Evolutionary conservation across 225 moss, liverwort and hornwort genomes (phyloP).

Genomic region (Sphagnum contortum): DNA sequence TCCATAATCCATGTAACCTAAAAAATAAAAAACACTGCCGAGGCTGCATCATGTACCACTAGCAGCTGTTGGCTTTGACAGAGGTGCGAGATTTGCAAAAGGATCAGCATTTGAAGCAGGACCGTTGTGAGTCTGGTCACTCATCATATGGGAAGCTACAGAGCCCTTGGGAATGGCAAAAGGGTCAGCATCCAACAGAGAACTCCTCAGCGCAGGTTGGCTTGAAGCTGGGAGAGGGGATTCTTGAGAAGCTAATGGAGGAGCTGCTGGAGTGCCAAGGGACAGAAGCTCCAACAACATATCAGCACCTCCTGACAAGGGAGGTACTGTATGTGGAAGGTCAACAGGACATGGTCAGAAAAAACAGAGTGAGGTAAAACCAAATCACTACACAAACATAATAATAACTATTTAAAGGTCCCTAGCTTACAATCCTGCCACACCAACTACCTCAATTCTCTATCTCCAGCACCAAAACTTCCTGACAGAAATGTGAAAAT

Average conservation of each 20-base stretch:
- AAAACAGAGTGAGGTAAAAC: background rate
- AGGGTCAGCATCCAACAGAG: constrained; percentile 29
- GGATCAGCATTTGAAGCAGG: constrained; percentile 33
- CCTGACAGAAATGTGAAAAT: no score
- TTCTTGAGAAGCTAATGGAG: constrained; percentile 10
- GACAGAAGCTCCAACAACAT: constrained; percentile 47
- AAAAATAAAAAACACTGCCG: constrained; percentile 1
- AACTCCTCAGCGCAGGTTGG: constrained; percentile 15
- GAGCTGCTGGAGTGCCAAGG: constrained; percentile 26
- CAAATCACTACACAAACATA: no score
- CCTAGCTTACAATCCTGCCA: no score
- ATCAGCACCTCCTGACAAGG: constrained; percentile 39
- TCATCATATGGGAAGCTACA: no score
- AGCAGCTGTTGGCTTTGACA: constrained; percentile 13
- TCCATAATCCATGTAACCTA: background rate
- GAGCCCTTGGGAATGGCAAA: constrained; percentile 6
- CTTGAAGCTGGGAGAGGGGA: constrained; percentile 4
- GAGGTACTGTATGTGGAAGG: constrained; percentile 9
- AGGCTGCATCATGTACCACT: constrained; percentile 13
- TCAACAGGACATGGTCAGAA: no score
- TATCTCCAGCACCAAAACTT: no score
- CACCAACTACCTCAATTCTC: no score
- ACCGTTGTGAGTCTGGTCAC: constrained; percentile 6
- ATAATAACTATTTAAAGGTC: no score
- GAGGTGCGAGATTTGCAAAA: constrained; percentile 30